These are phyloP conservation scores for Geotrichum phurueaensis DNA, from an alignment of 1,139 yeast genomes.

Conservation along the genomic window DNA sequence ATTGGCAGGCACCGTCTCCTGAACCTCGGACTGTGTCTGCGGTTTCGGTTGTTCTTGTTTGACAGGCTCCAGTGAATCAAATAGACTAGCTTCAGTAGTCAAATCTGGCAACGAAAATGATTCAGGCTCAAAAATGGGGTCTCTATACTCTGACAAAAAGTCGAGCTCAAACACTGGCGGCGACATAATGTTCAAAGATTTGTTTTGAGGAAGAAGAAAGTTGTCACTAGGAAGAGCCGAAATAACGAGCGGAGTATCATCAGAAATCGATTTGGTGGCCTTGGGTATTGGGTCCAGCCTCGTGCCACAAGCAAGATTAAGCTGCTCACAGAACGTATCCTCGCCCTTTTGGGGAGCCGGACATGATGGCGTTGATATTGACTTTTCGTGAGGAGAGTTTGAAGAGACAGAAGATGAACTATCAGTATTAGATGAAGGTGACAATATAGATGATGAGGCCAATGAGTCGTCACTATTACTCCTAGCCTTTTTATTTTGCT, in stretches of 20 bases:
- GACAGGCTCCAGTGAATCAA: conserved; percentile 49
- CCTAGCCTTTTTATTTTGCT: not conserved
- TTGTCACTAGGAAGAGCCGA: conserved; percentile 19
- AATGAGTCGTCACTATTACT: conserved; percentile 6
- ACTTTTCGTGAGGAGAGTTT: not conserved
- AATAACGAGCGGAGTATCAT: conserved; percentile 20
- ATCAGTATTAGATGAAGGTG: conserved; percentile 1
- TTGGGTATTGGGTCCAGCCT: conserved; percentile 54
- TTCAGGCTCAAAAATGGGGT: conserved; percentile 33
- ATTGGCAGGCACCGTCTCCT: conserved; percentile 31
- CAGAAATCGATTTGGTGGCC: conserved; percentile 15
- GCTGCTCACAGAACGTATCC: conserved; percentile 63
- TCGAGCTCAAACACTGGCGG: conserved; percentile 32
- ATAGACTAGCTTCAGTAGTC: conserved; percentile 58
- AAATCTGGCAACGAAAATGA: conserved; percentile 34
- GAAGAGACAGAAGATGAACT: conserved; percentile 8
- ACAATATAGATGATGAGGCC: conserved; percentile 3
- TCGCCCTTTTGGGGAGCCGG: conserved; percentile 20
- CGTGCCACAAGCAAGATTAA: conserved; percentile 80
- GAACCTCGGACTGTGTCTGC: conserved; percentile 28
- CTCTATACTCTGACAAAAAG: conserved; percentile 33
- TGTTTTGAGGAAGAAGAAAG: not conserved
- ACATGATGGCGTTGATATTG: not conserved
- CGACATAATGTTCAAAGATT: conserved; percentile 17
- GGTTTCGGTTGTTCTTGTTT: not conserved